These are phyloP conservation scores for Falciphora oryzae DNA, from an alignment of 2,329 filamentous ascomycete species.

Conservation along the genomic window DNA sequence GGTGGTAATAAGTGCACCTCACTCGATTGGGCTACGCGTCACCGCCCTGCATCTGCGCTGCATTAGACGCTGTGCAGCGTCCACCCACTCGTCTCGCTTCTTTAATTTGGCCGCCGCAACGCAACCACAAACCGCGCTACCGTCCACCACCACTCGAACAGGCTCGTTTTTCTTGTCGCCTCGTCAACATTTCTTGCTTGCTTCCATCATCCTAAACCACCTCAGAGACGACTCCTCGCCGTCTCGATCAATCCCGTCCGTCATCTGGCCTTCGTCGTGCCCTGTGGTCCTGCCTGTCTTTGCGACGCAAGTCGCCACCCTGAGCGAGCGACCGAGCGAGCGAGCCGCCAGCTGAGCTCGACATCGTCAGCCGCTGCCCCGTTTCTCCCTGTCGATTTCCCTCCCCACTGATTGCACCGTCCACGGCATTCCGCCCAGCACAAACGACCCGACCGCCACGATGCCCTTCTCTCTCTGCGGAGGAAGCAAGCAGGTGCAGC, in stretches of 20 bases:
- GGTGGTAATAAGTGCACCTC: no score
- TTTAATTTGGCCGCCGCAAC: background rate
- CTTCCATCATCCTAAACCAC: no score
- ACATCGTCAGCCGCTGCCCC: background rate
- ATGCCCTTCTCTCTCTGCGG: conserved; percentile 52
- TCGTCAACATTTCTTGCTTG: no score
- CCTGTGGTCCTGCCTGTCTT: no score
- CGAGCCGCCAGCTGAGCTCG: background rate
- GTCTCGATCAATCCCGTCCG: background rate
- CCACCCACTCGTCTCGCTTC: background rate
- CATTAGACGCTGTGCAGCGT: background rate
- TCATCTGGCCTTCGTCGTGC: background rate
- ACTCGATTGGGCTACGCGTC: background rate
- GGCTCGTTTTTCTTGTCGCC: background rate
- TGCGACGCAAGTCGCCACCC: background rate
- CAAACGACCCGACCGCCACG: conserved; percentile 12
- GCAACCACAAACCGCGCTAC: background rate
- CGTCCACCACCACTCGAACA: no score
- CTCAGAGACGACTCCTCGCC: background rate
- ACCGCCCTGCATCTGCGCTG: background rate
- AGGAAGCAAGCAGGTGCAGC: conserved; percentile 79
- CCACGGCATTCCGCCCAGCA: background rate
- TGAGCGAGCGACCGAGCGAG: background rate
- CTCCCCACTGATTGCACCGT: background rate
- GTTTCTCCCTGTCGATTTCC: background rate